A percentile compares a stretch with the other conserved stretches of the same genome.
These are phyloP conservation scores for Cenchrus purpureus DNA, from an alignment of 176 grass and related monocot genomes.

Conservation along the genomic window DNA sequence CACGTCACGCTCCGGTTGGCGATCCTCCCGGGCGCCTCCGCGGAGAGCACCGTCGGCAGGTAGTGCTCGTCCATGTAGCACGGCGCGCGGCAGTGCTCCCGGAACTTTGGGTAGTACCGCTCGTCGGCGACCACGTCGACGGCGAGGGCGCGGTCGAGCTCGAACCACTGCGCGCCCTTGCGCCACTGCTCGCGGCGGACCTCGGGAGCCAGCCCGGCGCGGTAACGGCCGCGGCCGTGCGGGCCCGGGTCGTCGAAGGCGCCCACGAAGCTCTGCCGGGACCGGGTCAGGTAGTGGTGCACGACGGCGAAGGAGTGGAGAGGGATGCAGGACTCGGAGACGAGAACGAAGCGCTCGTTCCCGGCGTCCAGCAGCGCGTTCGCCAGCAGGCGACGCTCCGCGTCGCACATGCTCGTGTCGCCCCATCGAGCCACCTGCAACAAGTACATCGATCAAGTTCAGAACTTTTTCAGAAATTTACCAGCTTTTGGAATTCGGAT, in stretches of 20 bases:
- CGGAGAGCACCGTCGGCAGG: slow-evolving; percentile 61
- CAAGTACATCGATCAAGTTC: too few relatives aligned
- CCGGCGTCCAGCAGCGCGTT: slow-evolving; percentile 68
- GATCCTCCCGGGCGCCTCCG: slow-evolving; percentile 23
- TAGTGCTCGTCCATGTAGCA: slow-evolving; percentile 86
- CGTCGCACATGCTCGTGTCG: slow-evolving; percentile 56
- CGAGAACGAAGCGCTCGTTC: slow-evolving; percentile 72
- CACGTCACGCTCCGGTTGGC: slow-evolving; percentile 57
- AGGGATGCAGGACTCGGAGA: slow-evolving; percentile 74
- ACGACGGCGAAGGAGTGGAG: slow-evolving; percentile 48
- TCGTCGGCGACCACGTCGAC: slow-evolving; percentile 45
- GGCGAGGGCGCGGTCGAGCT: slow-evolving; percentile 47
- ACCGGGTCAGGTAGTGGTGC: slow-evolving; percentile 53
- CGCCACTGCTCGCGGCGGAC: slow-evolving; percentile 46
- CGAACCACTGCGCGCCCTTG: slow-evolving; percentile 87
- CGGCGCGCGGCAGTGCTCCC: slow-evolving; percentile 36
- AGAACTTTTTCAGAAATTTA: neutral
- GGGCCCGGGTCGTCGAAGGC: slow-evolving; percentile 62
- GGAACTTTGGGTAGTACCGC: slow-evolving; percentile 65
- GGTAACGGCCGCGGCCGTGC: slow-evolving; percentile 58
- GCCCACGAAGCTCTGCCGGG: slow-evolving; percentile 54
- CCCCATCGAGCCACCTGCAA: slow-evolving; percentile 56
- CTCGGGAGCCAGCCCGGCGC: slow-evolving; percentile 37
- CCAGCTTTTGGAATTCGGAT: too few relatives aligned
- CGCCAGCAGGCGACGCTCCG: slow-evolving; percentile 68